Evolutionary conservation across 768 basidiomycete species (phyloP).

Genomic region (Artomyces pyxidatus): DNA sequence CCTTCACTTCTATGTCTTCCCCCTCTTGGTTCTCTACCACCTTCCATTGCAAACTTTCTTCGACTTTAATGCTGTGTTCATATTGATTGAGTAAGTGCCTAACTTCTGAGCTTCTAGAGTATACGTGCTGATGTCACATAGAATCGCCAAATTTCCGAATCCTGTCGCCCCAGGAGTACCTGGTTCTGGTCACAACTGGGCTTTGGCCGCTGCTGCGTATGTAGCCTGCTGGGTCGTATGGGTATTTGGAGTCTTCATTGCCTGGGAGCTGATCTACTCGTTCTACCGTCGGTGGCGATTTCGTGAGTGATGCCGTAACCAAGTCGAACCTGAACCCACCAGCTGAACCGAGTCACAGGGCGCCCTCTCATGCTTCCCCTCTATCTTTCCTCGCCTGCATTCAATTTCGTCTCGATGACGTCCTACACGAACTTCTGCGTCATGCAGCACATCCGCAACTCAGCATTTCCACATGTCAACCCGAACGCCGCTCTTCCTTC

Average conservation of each 20-base stretch:
- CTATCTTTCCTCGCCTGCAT: constrained; percentile 74
- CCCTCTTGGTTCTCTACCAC: constrained; percentile 64
- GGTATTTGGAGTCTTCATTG: constrained; percentile 60
- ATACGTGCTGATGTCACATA: constrained; percentile 21
- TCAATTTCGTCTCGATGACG: constrained; percentile 64
- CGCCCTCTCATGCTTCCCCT: constrained; percentile 79
- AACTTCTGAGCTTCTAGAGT: constrained; percentile 3
- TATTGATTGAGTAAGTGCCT: constrained; percentile 68
- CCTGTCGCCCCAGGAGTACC: constrained; percentile 61
- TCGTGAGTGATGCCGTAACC: constrained; percentile 44
- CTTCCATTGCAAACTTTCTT: constrained; percentile 75
- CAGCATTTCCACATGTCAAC: constrained; percentile 49
- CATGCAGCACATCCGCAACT: constrained; percentile 67
- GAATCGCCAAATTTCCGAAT: constrained; percentile 69
- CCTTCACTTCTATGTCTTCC: constrained; percentile 61
- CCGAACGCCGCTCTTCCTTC: constrained; percentile 25
- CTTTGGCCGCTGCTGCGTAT: constrained; percentile 76
- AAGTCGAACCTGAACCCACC: constrained; percentile 1
- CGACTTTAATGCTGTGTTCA: constrained; percentile 84
- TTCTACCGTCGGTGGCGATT: constrained; percentile 71
- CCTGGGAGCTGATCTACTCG: constrained; percentile 73
- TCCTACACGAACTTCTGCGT: constrained; percentile 84
- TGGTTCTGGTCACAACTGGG: constrained; percentile 72
- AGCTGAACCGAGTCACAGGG: constrained; percentile 35
- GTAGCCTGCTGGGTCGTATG: constrained; percentile 73